A percentile compares a stretch with the other conserved stretches of the same genome.
Evolutionary conservation across 345 rosid genomes (phyloP).

Genomic region (Sonneratia alba): DNA sequence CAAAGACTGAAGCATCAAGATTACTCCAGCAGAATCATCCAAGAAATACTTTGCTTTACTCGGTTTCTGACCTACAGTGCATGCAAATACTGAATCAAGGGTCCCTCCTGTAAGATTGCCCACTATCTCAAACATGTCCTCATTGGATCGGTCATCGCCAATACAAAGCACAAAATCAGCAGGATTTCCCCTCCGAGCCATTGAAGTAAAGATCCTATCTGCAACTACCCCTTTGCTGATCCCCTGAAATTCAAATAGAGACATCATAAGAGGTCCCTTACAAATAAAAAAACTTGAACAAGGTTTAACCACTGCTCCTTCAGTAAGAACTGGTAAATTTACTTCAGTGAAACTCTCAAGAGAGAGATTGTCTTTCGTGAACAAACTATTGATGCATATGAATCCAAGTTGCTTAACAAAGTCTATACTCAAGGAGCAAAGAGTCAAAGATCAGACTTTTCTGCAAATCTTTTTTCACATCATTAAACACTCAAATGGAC

Average conservation of each 20-base stretch:
- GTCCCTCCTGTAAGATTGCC: slow-evolving; percentile 25
- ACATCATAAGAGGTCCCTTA: neutral
- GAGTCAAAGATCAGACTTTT: neutral
- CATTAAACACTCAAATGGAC: neutral
- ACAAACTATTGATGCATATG: neutral
- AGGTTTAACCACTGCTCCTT: neutral
- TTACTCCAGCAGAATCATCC: slow-evolving; percentile 51
- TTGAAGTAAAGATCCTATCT: slow-evolving; percentile 43
- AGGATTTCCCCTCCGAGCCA: slow-evolving; percentile 33
- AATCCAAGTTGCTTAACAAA: neutral
- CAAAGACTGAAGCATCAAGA: slow-evolving; percentile 49
- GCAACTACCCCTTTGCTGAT: slow-evolving; percentile 55
- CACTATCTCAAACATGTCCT: slow-evolving; percentile 67
- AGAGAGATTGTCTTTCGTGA: neutral
- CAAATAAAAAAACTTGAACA: neutral
- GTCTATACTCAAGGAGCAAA: neutral
- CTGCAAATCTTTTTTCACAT: neutral
- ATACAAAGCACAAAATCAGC: slow-evolving; percentile 65
- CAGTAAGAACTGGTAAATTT: neutral
- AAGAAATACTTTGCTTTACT: slow-evolving; percentile 93
- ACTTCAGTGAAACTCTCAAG: neutral
- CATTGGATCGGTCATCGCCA: slow-evolving; percentile 71
- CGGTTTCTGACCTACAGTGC: slow-evolving; percentile 94
- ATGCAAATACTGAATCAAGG: slow-evolving; percentile 53
- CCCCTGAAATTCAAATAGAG: slow-evolving; percentile 27